phyloP scores from a whole-genome alignment of 352 stramenopile species.

The Pythium plurisporium region DNA sequence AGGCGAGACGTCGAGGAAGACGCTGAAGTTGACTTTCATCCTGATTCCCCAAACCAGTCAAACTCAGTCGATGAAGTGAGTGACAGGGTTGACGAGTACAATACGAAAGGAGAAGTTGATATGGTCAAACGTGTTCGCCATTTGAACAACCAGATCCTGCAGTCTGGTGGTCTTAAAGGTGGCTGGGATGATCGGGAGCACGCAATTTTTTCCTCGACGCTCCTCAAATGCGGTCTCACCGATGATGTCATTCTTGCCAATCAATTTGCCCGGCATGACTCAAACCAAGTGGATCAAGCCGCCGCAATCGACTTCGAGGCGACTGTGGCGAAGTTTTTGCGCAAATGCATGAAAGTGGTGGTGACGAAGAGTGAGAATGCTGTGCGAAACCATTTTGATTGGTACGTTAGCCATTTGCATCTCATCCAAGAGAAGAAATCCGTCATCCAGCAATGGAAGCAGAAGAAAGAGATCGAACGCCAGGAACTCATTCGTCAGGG shows the following conservation, averaged over 20 bases:
- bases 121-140: conserved; percentile 44
- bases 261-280: conserved; percentile 1
- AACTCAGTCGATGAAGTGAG: background rate
- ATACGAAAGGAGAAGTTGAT: conserved; percentile 15
- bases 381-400: conserved; percentile 60
- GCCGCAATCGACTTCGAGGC: conserved; percentile 34
- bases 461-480: conserved; percentile 41
- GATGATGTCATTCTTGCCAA: conserved; percentile 40
- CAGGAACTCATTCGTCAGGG: conserved; percentile 39
- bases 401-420: conserved; percentile 53
- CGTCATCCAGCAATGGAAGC: conserved; percentile 53
- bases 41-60: background rate
- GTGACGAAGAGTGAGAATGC: conserved; percentile 50
- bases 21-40: background rate
- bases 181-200: conserved; percentile 63
- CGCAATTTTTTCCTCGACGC: conserved; percentile 31
- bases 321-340: conserved; percentile 39
- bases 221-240: conserved; percentile 44
- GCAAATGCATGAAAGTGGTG: conserved; percentile 45
- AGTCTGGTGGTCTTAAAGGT: conserved; percentile 46
- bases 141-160: conserved; percentile 50
- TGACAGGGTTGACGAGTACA: background rate
- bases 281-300: conserved; percentile 7
- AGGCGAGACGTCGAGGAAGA: background rate
- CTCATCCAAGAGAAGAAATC: conserved; percentile 61